Evolutionary conservation across 2,329 filamentous ascomycete species (phyloP), one percentile per base, ranked within the genome.

Genomic region (Colletotrichum incanum): DNA sequence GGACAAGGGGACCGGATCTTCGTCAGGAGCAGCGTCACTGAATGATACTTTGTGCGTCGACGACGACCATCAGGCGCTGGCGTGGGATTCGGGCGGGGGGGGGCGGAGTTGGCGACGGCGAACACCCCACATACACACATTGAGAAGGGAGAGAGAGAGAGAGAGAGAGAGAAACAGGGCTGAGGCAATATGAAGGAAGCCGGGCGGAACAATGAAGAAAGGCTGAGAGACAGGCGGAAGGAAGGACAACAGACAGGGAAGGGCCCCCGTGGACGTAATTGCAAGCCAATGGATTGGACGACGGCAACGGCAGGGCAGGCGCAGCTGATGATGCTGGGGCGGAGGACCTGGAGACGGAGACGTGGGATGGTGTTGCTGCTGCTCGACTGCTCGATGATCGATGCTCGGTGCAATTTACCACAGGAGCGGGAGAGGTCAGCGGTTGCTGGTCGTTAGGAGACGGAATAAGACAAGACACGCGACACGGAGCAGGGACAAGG

Each of bases 401-500:
- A 52, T 52, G 55, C 62, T 49, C 18, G 55, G 52, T 60, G 45
- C 56, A 67, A 54, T 61, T 45, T 61, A 61, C 55, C 55, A 54
- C 11, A 9, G 23, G 47, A 31, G 47, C 55, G 54, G 63, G 47
- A 31, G 26, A 26, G 39, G 12, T 28, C 39, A 20, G 8, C 12
- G 14, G 2, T 41, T 6, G 39, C 14, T 5, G 1, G 39, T 45
- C 14, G 18, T 14, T 47, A 5, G 23, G 39, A 41, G 23, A 41
- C 26, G 39, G 7, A 20, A 28, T 31, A 31, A 16, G 43, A 34
- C 28, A 14, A 23, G 34, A 26, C 45, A 52, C 47, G 45, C 26
- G 47, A 45, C 41, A 61, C 55, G 5, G 12, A 14, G n/a, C 60
- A 55, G 26, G 61, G 61, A 43, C 49, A 55, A 43, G 61, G 61